Evolutionary conservation across 495 filamentous ascomycete species (phyloP).

Genomic region (Penicillium salamii): DNA sequence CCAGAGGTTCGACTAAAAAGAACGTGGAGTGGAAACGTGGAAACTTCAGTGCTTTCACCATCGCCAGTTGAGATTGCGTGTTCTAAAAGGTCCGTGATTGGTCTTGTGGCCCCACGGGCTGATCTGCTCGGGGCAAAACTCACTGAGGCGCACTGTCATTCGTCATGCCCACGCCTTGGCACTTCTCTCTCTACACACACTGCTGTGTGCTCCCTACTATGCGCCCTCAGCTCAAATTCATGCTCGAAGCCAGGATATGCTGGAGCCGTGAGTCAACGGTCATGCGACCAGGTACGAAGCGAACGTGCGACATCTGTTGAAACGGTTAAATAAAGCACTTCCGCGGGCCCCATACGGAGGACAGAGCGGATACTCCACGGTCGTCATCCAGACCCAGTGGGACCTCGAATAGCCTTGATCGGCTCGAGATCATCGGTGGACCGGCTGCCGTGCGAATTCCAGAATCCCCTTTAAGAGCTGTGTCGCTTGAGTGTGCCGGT

Average conservation of each 20-base stretch:
- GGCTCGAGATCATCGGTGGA: slow-evolving; percentile 14
- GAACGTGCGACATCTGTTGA: background rate
- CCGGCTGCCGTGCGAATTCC: background rate
- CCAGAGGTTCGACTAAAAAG: background rate
- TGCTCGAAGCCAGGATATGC: too few species aligned
- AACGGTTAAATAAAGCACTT: background rate
- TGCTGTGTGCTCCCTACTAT: background rate
- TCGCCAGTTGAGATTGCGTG: slow-evolving; percentile 33
- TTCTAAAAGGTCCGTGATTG: slow-evolving; percentile 28
- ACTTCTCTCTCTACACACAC: background rate
- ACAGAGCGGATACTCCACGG: slow-evolving; percentile 1
- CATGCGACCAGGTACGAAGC: background rate
- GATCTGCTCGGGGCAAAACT: slow-evolving; percentile 7
- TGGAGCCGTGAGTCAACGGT: too few species aligned
- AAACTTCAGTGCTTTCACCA: slow-evolving; percentile 25
- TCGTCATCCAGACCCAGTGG: slow-evolving; percentile 34
- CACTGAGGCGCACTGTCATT: background rate
- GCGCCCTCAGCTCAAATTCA: too few species aligned
- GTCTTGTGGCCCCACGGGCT: slow-evolving; percentile 1
- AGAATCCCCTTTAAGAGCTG: background rate
- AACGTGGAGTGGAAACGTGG: slow-evolving; percentile 28
- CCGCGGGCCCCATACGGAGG: background rate
- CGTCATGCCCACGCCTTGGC: slow-evolving; percentile 1
- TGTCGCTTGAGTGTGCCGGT: background rate
- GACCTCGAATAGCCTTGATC: slow-evolving; percentile 15